A percentile compares a stretch with the other conserved stretches of the same genome.
These are phyloP conservation scores for Botrytis byssoidea DNA, from an alignment of 2,329 filamentous ascomycete genomes.

Conservation along the genomic window DNA sequence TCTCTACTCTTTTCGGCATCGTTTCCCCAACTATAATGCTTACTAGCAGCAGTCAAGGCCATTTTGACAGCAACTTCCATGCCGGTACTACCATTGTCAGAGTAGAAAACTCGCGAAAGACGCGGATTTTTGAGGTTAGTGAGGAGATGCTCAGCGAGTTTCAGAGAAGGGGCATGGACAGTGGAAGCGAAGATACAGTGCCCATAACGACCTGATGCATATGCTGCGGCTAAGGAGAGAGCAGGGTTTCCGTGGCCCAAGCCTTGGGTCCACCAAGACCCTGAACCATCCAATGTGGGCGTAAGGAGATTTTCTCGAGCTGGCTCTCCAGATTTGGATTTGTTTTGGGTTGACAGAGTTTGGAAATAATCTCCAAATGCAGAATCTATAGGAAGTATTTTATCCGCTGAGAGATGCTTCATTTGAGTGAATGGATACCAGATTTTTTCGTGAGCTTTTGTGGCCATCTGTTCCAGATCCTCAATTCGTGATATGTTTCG, in stretches of 20 bases:
- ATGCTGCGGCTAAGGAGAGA: slow-evolving; percentile 71
- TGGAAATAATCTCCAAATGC: slow-evolving; percentile 79
- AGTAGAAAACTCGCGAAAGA: slow-evolving; percentile 72
- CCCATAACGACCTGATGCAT: slow-evolving; percentile 79
- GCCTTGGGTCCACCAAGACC: slow-evolving; percentile 91
- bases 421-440: slow-evolving; percentile 92
- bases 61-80: slow-evolving; percentile 85
- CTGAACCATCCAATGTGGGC: slow-evolving; percentile 77
- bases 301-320: slow-evolving; percentile 46
- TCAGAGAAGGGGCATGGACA: slow-evolving; percentile 74
- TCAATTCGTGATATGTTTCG: slow-evolving; percentile 57
- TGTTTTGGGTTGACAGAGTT: slow-evolving; percentile 41
- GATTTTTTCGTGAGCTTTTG: slow-evolving; percentile 61
- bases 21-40: slow-evolving; percentile 63
- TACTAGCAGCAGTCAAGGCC: slow-evolving; percentile 67
- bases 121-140: slow-evolving; percentile 60
- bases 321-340: not conserved
- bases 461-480: slow-evolving; percentile 59
- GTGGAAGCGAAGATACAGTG: slow-evolving; percentile 86
- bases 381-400: slow-evolving; percentile 75
- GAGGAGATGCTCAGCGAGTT: slow-evolving; percentile 65
- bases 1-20: slow-evolving; percentile 43
- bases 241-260: slow-evolving; percentile 75
- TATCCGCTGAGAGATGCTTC: slow-evolving; percentile 56
- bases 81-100: slow-evolving; percentile 80